These are phyloP conservation scores for Cyberlindnera saturnus DNA, from an alignment of 805 yeast species.

Conservation along the genomic window DNA sequence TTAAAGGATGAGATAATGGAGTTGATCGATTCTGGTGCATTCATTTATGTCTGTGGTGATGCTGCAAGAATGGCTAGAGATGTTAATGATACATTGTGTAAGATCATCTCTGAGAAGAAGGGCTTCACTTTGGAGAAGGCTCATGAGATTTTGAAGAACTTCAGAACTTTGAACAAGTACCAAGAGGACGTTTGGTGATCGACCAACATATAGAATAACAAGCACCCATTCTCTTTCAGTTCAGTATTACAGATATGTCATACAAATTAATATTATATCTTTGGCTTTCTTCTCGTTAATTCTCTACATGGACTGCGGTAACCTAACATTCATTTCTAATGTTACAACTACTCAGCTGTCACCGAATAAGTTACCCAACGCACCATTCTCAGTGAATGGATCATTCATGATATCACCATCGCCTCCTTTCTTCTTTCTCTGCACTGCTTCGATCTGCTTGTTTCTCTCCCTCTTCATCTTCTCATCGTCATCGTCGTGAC, in stretches of 20 bases:
- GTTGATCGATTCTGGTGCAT: conserved; percentile 68
- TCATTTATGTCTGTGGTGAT: conserved; percentile 94
- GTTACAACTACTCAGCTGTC: conserved; percentile 19
- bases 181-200: conserved; percentile 96
- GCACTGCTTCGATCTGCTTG: conserved; percentile 48
- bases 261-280: no score
- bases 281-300: no score
- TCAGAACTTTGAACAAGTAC: conserved; percentile 79
- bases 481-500: conserved; percentile 37
- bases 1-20: conserved; percentile 34
- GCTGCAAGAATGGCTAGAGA: conserved; percentile 95
- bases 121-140: conserved; percentile 64
- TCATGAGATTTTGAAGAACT: conserved; percentile 65
- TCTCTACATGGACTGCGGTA: no score
- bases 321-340: no score
- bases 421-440: conserved; percentile 43
- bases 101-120: conserved; percentile 58
- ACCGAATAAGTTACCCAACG: conserved; percentile 53
- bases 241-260: no score
- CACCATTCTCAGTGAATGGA: conserved; percentile 67
- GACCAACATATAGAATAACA: background rate
- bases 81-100: conserved; percentile 64
- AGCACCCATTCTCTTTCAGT: background rate
- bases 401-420: conserved; percentile 58
- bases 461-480: conserved; percentile 40